phyloP scores from a whole-genome alignment of 2,329 filamentous ascomycete genomes.

The Talaromyces sp. region DNA sequence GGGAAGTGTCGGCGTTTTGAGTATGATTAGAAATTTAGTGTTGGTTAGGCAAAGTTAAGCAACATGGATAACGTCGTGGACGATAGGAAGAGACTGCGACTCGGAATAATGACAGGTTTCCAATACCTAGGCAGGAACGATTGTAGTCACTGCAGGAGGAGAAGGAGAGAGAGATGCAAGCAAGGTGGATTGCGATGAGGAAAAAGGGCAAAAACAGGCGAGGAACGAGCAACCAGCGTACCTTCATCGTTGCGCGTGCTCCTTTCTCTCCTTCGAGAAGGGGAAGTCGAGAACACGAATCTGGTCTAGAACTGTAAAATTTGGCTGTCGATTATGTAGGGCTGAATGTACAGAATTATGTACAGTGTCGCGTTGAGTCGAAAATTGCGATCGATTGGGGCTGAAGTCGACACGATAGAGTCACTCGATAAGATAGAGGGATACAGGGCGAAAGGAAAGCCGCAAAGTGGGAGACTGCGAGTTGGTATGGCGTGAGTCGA shows the following conservation, averaged over 20 bases:
- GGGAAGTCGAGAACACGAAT: not conserved
- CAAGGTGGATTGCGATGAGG: conserved; percentile 3
- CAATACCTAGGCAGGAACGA: not conserved
- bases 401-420: not conserved
- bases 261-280: not conserved
- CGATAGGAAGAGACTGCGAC: not conserved
- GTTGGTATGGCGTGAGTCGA: not conserved
- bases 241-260: conserved; percentile 9
- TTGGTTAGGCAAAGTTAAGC: not conserved
- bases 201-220: not conserved
- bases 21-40: conserved; percentile 1
- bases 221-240: conserved; percentile 8
- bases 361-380: not conserved
- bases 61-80: not conserved
- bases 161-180: conserved; percentile 4
- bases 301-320: not conserved
- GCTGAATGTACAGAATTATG: not conserved
- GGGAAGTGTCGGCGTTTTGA: not conserved
- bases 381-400: not conserved
- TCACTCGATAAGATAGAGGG: conserved; percentile 3
- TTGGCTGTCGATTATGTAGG: not conserved
- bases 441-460: not conserved
- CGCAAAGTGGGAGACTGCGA: not conserved
- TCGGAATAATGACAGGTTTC: not conserved
- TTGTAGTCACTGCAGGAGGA: not conserved